phyloP scores from a whole-genome alignment of 371 early-diverging fungal genomes.

The Lichtheimia corymbifera region DNA sequence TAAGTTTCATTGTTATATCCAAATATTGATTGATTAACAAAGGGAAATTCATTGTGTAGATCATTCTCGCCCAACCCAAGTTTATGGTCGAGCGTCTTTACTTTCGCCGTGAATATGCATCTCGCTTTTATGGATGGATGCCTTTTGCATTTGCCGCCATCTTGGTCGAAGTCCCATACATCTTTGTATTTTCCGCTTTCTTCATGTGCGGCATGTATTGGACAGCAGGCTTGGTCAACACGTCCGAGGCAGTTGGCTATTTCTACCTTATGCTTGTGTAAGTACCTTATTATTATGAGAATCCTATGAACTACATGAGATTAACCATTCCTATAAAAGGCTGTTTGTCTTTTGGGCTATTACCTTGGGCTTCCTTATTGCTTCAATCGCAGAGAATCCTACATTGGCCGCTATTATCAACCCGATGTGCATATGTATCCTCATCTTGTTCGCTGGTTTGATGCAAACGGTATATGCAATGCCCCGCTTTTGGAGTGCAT shows the following conservation, averaged over 20 bases:
- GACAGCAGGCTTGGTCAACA: slow-evolving; percentile 59
- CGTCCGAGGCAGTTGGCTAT: slow-evolving; percentile 47
- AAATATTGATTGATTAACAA: not conserved
- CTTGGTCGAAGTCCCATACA: slow-evolving; percentile 56
- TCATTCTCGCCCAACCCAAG: slow-evolving; percentile 49
- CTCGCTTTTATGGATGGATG: slow-evolving; percentile 66
- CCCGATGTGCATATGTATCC: slow-evolving; percentile 57
- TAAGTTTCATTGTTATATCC: not conserved
- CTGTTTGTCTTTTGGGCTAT: slow-evolving; percentile 61
- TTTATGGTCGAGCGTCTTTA: slow-evolving; percentile 66
- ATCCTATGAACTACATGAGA: too few species aligned
- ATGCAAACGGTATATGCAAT: slow-evolving; percentile 58
- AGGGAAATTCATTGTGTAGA: slow-evolving; percentile 3
- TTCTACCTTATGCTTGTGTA: slow-evolving; percentile 55
- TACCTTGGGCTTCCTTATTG: slow-evolving; percentile 67
- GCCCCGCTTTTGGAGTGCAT: slow-evolving; percentile 69
- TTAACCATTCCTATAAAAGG: not conserved
- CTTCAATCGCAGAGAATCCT: slow-evolving; percentile 33
- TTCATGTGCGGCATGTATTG: slow-evolving; percentile 66
- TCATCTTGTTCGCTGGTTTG: slow-evolving; percentile 68
- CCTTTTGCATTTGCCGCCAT: slow-evolving; percentile 56
- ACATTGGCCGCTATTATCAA: slow-evolving; percentile 63
- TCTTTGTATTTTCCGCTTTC: slow-evolving; percentile 41
- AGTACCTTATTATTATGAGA: too few species aligned
- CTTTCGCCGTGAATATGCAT: slow-evolving; percentile 66